Evolutionary conservation across 1,284 basidiomycete species (phyloP).

Genomic region (Binderoboletus segoi): DNA sequence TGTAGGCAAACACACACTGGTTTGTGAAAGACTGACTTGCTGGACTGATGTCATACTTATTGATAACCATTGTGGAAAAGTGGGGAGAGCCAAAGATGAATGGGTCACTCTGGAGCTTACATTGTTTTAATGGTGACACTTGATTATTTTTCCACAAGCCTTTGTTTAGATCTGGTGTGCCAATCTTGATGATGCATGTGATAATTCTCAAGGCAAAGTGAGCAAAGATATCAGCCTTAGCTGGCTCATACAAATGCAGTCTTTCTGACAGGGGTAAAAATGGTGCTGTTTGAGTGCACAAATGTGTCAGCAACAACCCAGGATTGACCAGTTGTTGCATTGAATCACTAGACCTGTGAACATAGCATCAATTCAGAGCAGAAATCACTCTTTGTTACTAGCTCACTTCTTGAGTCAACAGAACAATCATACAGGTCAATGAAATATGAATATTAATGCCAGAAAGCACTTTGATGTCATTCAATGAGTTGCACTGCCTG

Average conservation of each 20-base stretch:
- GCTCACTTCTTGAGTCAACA: too few relatives aligned
- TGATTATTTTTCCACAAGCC: conserved; percentile 57
- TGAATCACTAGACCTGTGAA: conserved; percentile 74
- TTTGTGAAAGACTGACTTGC: conserved; percentile 62
- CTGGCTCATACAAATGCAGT: conserved; percentile 64
- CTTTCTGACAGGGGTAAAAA: conserved; percentile 66
- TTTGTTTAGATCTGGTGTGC: conserved; percentile 50
- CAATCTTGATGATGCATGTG: conserved; percentile 43
- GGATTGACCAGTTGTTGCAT: conserved; percentile 62
- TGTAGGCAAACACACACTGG: conserved; percentile 71
- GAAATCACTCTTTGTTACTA: conserved; percentile 50
- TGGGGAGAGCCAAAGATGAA: neutral
- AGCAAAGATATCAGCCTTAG: too few relatives aligned
- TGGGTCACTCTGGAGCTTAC: conserved; percentile 47
- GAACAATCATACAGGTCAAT: conserved; percentile 62
- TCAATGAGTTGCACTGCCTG: conserved; percentile 79
- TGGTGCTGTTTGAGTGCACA: conserved; percentile 63
- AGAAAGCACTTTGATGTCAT: conserved; percentile 77
- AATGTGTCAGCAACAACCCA: conserved; percentile 74
- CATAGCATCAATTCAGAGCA: conserved; percentile 64
- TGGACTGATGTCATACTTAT: conserved; percentile 56
- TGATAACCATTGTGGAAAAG: conserved; percentile 49
- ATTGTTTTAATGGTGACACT: conserved; percentile 68
- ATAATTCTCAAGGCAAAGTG: neutral
- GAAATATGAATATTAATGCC: conserved; percentile 67